These are phyloP conservation scores for Emmonsiellopsis sp. DNA, from an alignment of 2,329 filamentous ascomycete species.

Conservation along the genomic window DNA sequence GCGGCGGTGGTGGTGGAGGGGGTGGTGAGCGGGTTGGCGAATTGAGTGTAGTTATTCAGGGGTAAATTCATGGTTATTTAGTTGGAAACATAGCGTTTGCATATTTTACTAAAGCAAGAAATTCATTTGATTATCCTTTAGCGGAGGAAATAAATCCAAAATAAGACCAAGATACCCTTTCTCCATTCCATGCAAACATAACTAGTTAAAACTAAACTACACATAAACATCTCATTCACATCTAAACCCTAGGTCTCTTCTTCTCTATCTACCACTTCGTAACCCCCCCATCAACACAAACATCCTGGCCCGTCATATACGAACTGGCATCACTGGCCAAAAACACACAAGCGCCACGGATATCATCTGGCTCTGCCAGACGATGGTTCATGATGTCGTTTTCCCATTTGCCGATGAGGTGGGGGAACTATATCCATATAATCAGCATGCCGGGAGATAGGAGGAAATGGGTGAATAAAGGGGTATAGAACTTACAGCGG, in stretches of 20 bases:
- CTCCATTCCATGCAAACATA: not conserved
- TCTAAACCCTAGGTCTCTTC: no score
- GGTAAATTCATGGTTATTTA: no score
- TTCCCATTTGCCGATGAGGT: conserved; percentile 62
- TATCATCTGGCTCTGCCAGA: conserved; percentile 7
- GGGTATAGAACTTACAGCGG: conserved; percentile 34
- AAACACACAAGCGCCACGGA: conserved; percentile 6
- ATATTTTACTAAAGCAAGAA: not conserved
- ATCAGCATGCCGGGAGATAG: not conserved
- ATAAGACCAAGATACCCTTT: no score
- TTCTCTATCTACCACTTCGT: conserved; percentile 27
- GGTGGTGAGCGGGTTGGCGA: conserved; percentile 4
- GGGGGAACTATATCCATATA: conserved; percentile 28
- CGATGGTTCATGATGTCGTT: conserved; percentile 49
- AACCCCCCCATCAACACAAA: conserved; percentile 73
- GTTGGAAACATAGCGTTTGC: no score
- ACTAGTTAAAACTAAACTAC: not conserved
- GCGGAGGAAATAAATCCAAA: no score
- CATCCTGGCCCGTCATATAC: conserved; percentile 42
- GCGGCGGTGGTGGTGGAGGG: conserved; percentile 29
- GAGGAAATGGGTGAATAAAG: not conserved
- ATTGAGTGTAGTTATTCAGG: not conserved
- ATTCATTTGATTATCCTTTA: not conserved
- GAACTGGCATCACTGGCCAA: conserved; percentile 9
- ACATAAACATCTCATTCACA: not conserved